Evolutionary conservation across 306 rosid genomes (phyloP).

Genomic region (Rosa multiflora): DNA sequence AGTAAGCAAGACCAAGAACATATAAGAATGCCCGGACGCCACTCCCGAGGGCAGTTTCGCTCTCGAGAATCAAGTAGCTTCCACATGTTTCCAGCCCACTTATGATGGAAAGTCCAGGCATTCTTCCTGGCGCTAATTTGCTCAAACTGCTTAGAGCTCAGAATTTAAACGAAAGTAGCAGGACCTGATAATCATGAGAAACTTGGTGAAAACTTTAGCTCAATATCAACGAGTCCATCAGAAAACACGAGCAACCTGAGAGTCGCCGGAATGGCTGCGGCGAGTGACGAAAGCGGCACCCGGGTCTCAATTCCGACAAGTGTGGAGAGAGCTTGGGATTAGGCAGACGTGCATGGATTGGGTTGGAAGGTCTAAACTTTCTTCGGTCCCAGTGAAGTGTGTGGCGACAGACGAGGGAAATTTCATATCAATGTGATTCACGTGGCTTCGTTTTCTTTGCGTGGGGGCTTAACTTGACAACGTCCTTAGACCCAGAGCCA

Average conservation of each 20-base stretch:
- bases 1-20: conserved; percentile 73
- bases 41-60: conserved; percentile 58
- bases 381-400: no score
- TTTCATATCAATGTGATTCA: no score
- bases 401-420: no score
- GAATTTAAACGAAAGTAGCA: conserved; percentile 13
- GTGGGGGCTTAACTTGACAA: not conserved
- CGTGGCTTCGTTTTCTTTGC: no score
- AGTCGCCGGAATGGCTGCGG: not conserved
- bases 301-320: not conserved
- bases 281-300: no score
- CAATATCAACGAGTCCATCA: no score
- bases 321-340: not conserved
- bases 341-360: not conserved
- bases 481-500: not conserved
- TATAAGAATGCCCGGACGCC: conserved; percentile 55
- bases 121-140: conserved; percentile 32
- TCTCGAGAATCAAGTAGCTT: conserved; percentile 61
- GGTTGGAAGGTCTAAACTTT: not conserved
- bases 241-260: no score
- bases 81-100: conserved; percentile 45
- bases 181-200: conserved; percentile 27
- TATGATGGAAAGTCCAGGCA: conserved; percentile 23
- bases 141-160: conserved; percentile 21
- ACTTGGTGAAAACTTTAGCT: no score